Base-by-base conservation (phyloP, 1,284 basidiomycete genomes). In the Trametes pubescens region DNA sequence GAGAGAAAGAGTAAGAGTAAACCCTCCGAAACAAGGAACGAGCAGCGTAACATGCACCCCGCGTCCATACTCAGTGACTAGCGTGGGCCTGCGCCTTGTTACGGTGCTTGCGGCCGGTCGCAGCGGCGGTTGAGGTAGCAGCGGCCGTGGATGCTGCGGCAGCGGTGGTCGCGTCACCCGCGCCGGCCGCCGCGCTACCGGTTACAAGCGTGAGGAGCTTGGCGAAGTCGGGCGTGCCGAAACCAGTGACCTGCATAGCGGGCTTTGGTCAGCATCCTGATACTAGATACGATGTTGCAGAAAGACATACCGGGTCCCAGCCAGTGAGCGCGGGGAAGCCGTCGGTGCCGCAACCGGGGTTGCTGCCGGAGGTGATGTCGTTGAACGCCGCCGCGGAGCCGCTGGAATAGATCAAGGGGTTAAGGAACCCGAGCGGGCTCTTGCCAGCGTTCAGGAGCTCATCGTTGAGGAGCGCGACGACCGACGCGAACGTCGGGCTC, bases 381-480 rank as follows among this genome's bases (percentile, higher is more conserved):
- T 77, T 80, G 66, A 84, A 75, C 18, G 74, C 80, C 13, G 70
- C 68, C 22, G 71, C 72, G 37, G 65, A 63, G 37, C 67, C 67
- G 11, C 59, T 59, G 34, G 62, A 60, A 76, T 79, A 82, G 57
- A 79, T 72, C 65, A 81, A 76, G 2, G 83, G 83, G 73, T 84
- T 84, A 46, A 84, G 63, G 76, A 82, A 85, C 7, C 84, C 83
- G 3, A 84, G 73, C 22, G 75, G 69, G 16, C 70, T 65, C 72
- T 82, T 81, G 35, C 84, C 83, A 6, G 69, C 58, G 6, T 83
- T 74, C 55, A 88, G 73, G 38, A 81, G 82, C 73, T 79, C 81
- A 74, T 88, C 86, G 64, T 88, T 88, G 32, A 89, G 75, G 69
- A 90, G 80, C 2, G 85, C 78, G 9, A 90, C 70, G 52, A 91